Evolutionary conservation across 2,329 filamentous ascomycete genomes (phyloP).

Genomic region (Phoma sp.): DNA sequence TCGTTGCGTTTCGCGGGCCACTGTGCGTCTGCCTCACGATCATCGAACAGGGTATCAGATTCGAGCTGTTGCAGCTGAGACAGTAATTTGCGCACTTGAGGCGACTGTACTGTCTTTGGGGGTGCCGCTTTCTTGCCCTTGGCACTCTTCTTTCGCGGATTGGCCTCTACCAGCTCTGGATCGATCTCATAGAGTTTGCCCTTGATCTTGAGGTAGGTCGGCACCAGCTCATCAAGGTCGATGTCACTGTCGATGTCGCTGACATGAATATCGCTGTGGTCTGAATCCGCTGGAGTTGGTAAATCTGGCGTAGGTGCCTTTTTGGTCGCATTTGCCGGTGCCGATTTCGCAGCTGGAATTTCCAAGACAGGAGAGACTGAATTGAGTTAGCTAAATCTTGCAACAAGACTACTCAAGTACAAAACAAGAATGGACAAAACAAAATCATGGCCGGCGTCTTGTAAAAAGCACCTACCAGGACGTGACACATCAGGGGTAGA

Average conservation of each 20-base stretch:
- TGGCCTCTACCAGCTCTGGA: slow-evolving; percentile 63
- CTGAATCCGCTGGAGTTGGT: slow-evolving; percentile 16
- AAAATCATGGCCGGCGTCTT: too few relatives aligned
- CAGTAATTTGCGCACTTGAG: slow-evolving; percentile 68
- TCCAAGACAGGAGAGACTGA: slow-evolving; percentile 4
- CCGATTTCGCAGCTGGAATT: neutral
- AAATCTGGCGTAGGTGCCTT: slow-evolving; percentile 3
- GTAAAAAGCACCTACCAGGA: slow-evolving; percentile 28
- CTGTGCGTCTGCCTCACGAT: slow-evolving; percentile 52
- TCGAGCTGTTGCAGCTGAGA: slow-evolving; percentile 79
- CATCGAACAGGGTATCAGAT: slow-evolving; percentile 62
- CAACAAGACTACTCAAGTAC: too few relatives aligned
- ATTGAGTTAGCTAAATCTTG: neutral
- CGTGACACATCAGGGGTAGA: slow-evolving; percentile 33
- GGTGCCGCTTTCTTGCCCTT: slow-evolving; percentile 29
- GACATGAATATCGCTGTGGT: slow-evolving; percentile 46
- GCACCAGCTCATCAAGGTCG: slow-evolving; percentile 61
- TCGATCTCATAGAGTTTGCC: slow-evolving; percentile 56
- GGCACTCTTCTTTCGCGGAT: slow-evolving; percentile 38
- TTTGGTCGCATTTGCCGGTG: neutral
- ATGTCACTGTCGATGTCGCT: slow-evolving; percentile 59
- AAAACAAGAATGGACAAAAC: too few relatives aligned
- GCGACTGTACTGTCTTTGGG: slow-evolving; percentile 31
- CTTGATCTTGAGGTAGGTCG: slow-evolving; percentile 78
- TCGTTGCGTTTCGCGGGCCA: slow-evolving; percentile 55